A percentile compares a stretch with the other conserved stretches of the same genome.
Conservation (phyloP, 768 basidiomycete species). For the Tulasnella sp. region DNA sequence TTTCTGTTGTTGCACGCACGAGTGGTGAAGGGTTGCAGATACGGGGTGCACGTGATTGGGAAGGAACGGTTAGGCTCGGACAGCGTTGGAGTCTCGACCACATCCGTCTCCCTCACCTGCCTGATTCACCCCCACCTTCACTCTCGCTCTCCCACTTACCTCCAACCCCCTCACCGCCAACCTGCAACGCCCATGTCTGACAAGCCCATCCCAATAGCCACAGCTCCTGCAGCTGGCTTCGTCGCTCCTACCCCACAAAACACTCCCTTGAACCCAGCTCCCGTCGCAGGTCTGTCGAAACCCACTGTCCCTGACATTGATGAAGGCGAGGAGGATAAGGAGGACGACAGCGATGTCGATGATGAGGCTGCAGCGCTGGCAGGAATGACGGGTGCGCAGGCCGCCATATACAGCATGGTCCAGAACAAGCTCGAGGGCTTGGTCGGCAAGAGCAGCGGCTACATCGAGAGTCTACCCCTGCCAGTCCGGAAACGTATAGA, state of each 20-base stretch:
- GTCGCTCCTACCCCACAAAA: slow-evolving; percentile 90
- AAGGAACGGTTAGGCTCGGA: not conserved
- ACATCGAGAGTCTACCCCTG: slow-evolving; percentile 81
- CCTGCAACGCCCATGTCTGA: not conserved
- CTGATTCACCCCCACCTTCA: slow-evolving; percentile 2
- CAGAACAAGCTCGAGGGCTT: slow-evolving; percentile 82
- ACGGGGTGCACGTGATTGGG: not conserved
- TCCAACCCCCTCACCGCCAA: not conserved
- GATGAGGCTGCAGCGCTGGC: slow-evolving; percentile 42
- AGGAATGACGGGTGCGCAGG: slow-evolving; percentile 36
- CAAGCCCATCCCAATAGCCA: slow-evolving; percentile 23
- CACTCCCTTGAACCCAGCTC: slow-evolving; percentile 78
- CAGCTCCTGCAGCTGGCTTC: slow-evolving; percentile 15
- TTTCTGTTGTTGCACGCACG: not conserved
- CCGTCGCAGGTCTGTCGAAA: slow-evolving; percentile 72
- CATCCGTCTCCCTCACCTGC: not conserved
- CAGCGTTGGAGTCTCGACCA: not conserved
- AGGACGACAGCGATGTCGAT: slow-evolving; percentile 48
- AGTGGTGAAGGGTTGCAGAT: not conserved
- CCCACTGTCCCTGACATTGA: slow-evolving; percentile 46
- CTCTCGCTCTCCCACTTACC: not conserved
- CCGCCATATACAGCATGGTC: slow-evolving; percentile 75
- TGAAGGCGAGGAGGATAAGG: slow-evolving; percentile 53
- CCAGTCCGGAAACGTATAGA: slow-evolving; percentile 81
- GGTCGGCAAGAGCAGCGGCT: slow-evolving; percentile 88